These are phyloP conservation scores for Botrytis sinoallii DNA, from an alignment of 2,329 filamentous ascomycete genomes.

Conservation along the genomic window DNA sequence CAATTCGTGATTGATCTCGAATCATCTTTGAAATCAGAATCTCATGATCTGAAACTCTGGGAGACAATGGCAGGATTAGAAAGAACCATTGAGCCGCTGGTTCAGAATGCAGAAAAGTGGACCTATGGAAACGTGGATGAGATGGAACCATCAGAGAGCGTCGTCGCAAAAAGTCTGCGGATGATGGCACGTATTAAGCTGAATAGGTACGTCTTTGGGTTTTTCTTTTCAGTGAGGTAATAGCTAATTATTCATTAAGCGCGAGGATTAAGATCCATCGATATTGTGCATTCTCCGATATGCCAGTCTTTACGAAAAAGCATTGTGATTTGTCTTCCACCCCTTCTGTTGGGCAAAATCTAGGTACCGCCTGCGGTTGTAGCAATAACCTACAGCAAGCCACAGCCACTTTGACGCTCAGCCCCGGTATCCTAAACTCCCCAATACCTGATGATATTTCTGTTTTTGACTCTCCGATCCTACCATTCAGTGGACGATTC, in stretches of 20 bases:
- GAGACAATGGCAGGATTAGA: conserved; percentile 33
- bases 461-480: conserved; percentile 26
- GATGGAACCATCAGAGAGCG: conserved; percentile 38
- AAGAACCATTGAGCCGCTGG: conserved; percentile 28
- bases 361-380: conserved; percentile 11
- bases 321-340: conserved; percentile 46
- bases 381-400: conserved; percentile 6
- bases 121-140: conserved; percentile 39
- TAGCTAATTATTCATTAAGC: conserved; percentile 33
- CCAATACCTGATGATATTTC: not conserved
- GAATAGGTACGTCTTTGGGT: conserved; percentile 11
- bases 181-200: conserved; percentile 49
- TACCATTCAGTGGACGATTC: conserved; percentile 47
- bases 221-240: not conserved
- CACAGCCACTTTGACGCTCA: not conserved
- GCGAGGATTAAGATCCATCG: conserved; percentile 52
- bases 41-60: conserved; percentile 43
- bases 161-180: conserved; percentile 45
- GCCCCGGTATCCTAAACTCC: conserved; percentile 11
- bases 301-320: conserved; percentile 48
- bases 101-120: conserved; percentile 30
- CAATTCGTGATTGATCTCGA: conserved; percentile 50
- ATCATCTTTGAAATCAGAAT: conserved; percentile 40
- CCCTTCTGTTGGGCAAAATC: not conserved
- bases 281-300: conserved; percentile 50